These are phyloP conservation scores for Trichoderma afroharzianum DNA, from an alignment of 2,329 filamentous ascomycete species.

Conservation along the genomic window DNA sequence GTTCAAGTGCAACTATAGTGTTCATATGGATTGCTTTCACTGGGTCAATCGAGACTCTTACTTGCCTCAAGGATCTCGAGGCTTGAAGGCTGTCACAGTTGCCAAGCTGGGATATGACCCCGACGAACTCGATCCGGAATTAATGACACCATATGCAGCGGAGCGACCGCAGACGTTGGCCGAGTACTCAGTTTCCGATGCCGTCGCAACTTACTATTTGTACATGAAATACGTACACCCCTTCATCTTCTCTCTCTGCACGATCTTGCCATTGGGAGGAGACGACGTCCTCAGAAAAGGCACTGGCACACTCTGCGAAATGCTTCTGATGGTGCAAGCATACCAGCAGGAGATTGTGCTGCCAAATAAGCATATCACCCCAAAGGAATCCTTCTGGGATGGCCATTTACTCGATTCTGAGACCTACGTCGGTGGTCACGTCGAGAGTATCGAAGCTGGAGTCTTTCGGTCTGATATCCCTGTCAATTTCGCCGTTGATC, in stretches of 20 bases:
- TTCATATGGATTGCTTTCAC: slow-evolving; percentile 98
- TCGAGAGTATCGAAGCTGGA: slow-evolving; percentile 97
- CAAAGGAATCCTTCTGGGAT: slow-evolving; percentile 92
- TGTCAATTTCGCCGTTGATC: slow-evolving; percentile 88
- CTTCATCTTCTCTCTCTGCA: slow-evolving; percentile 98
- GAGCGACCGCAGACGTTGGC: slow-evolving; percentile 92
- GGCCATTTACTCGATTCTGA: slow-evolving; percentile 94
- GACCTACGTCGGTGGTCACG: slow-evolving; percentile 96
- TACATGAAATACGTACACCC: slow-evolving; percentile 99
- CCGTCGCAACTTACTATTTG: slow-evolving; percentile 95
- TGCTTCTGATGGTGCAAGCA: slow-evolving; percentile 98
- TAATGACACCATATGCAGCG: slow-evolving; percentile 90
- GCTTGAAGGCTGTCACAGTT: slow-evolving; percentile 94
- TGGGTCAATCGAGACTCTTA: slow-evolving; percentile 99
- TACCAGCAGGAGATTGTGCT: slow-evolving; percentile 88
- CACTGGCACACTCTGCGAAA: slow-evolving; percentile 97
- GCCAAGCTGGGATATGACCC: slow-evolving; percentile 98
- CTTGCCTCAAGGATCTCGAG: slow-evolving; percentile 92
- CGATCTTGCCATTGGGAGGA: slow-evolving; percentile 86
- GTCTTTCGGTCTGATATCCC: slow-evolving; percentile 96
- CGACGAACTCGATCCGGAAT: slow-evolving; percentile 92
- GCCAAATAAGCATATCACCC: slow-evolving; percentile 91
- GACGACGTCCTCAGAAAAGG: slow-evolving; percentile 93
- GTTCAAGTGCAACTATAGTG: slow-evolving; percentile 92
- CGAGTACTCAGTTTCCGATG: slow-evolving; percentile 98